Percentiles rank a stretch among this genome's conserved stretches.
Conservation (phyloP, 1,284 basidiomycete genomes). For the Trametes polyzona region DNA sequence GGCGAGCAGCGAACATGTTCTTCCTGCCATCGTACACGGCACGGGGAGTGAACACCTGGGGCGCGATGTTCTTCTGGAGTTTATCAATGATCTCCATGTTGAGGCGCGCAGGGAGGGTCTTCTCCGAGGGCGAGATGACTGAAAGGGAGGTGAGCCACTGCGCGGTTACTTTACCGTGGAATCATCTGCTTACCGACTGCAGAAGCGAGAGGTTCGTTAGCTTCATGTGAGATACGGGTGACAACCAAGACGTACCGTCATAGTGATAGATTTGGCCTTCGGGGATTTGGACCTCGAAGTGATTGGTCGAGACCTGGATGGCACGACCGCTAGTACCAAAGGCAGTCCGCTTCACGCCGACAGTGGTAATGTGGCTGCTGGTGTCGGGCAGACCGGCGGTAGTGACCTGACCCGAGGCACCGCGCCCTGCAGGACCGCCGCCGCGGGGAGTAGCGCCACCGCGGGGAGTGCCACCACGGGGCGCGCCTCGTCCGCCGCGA, state of each 20-base stretch:
- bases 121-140: conserved; percentile 71
- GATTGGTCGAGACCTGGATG: conserved; percentile 64
- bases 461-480: conserved; percentile 14
- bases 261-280: conserved; percentile 71
- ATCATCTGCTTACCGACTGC: conserved; percentile 59
- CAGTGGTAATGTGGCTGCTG: conserved; percentile 48
- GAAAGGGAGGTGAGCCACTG: conserved; percentile 5
- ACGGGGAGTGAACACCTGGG: conserved; percentile 63
- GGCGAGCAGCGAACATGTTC: conserved; percentile 66
- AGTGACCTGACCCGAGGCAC: conserved; percentile 26
- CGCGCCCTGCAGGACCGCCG: conserved; percentile 4
- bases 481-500: neutral
- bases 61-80: conserved; percentile 59
- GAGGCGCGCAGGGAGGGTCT: conserved; percentile 61
- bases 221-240: neutral
- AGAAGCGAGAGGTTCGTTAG: neutral
- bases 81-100: conserved; percentile 69
- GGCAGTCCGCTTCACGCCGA: conserved; percentile 68
- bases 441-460: conserved; percentile 18
- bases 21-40: conserved; percentile 79
- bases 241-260: conserved; percentile 54
- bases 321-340: conserved; percentile 60
- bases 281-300: conserved; percentile 63
- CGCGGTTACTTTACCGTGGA: neutral
- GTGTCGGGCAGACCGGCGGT: conserved; percentile 33